A percentile compares a stretch with the other conserved stretches of the same genome.
These are phyloP conservation scores for Exophiala sideris DNA, from an alignment of 2,329 filamentous ascomycete genomes.

Conservation along the genomic window DNA sequence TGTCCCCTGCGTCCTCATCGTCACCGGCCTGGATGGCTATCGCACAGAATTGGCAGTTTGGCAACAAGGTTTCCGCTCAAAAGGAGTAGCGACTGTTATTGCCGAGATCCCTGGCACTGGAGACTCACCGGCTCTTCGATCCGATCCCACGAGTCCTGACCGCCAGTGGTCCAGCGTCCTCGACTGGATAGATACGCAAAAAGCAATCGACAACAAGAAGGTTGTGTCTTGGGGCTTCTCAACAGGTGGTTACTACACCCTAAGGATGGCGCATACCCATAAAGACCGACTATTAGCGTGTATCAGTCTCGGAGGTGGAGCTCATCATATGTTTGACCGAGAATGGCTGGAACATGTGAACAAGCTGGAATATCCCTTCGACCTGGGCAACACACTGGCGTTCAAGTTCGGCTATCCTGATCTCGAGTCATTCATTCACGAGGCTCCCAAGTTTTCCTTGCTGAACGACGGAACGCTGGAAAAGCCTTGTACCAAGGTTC, in stretches of 20 bases:
- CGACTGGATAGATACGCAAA: slow-evolving; percentile 51
- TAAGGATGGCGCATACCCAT: slow-evolving; percentile 58
- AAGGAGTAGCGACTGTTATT: slow-evolving; percentile 55
- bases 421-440: slow-evolving; percentile 46
- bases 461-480: slow-evolving; percentile 55
- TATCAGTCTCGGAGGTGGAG: slow-evolving; percentile 55
- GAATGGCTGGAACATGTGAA: slow-evolving; percentile 56
- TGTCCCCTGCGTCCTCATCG: slow-evolving; percentile 53
- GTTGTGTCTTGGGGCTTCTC: slow-evolving; percentile 54
- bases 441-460: slow-evolving; percentile 53
- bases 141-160: slow-evolving; percentile 57
- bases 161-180: slow-evolving; percentile 54
- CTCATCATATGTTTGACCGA: slow-evolving; percentile 56
- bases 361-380: slow-evolving; percentile 59
- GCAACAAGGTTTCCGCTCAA: slow-evolving; percentile 30
- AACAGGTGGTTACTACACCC: slow-evolving; percentile 59
- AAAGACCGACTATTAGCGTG: slow-evolving; percentile 49
- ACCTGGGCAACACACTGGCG: slow-evolving; percentile 50
- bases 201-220: slow-evolving; percentile 46
- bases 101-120: slow-evolving; percentile 66
- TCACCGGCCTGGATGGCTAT: slow-evolving; percentile 59
- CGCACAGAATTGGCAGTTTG: slow-evolving; percentile 46
- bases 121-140: slow-evolving; percentile 62
- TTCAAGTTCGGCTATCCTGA: slow-evolving; percentile 48
- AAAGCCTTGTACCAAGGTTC: slow-evolving; percentile 45